Evolutionary conservation across 2,329 filamentous ascomycete species (phyloP).

Genomic region (Ophiostoma australiae): DNA sequence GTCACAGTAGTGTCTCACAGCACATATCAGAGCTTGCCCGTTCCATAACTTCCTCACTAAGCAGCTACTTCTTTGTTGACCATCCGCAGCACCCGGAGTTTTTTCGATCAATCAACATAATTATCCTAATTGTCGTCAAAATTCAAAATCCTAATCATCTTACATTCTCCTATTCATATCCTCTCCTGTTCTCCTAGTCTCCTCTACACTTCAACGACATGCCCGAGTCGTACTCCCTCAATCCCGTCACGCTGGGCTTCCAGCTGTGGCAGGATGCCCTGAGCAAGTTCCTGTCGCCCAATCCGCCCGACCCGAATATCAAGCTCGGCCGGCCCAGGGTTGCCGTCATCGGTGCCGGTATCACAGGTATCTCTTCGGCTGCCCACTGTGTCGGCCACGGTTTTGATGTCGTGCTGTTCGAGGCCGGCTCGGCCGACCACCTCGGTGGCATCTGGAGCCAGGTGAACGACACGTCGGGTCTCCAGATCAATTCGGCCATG

Average conservation of each 20-base stretch:
- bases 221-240: conserved; percentile 27
- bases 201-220: neutral
- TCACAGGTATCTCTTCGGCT: conserved; percentile 72
- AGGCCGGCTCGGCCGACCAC: conserved; percentile 59
- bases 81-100: neutral
- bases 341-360: conserved; percentile 64
- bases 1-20: neutral
- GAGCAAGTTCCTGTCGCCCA: conserved; percentile 62
- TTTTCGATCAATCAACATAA: neutral
- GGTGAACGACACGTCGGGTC: conserved; percentile 29
- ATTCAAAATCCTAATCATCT: neutral
- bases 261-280: conserved; percentile 61
- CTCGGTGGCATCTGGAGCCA: conserved; percentile 79
- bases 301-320: conserved; percentile 56
- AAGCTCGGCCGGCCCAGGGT: conserved; percentile 59
- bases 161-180: too few species aligned
- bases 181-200: neutral
- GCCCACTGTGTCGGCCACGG: conserved; percentile 81
- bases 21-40: neutral
- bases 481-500: conserved; percentile 71
- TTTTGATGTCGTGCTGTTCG: conserved; percentile 76
- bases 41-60: neutral
- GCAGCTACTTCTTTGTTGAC: neutral
- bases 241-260: conserved; percentile 58
- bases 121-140: neutral